Evolutionary conservation across 345 rosid species (phyloP), one percentile per base, ranked within the genome.

Genomic region (Brassica incana): DNA sequence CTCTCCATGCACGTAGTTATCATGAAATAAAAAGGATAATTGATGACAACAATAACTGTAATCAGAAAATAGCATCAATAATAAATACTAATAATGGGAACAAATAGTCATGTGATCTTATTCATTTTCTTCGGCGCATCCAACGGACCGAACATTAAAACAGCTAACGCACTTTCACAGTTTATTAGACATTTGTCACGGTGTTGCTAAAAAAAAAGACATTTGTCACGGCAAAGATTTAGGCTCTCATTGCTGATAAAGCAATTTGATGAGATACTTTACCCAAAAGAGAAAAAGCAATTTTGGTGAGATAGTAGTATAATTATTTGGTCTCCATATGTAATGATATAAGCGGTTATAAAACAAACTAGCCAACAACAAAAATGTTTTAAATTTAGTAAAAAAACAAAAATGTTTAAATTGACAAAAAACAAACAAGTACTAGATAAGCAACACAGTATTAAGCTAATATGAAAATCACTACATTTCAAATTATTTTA

Each of bases 121-220:
- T 67, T 43, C 82, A 73, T 67, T 43, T 73, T 67, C 74, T 25
- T 60, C 82, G 78, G 74, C 82, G 82, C 32, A 45, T 32, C 54
- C 40, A 67, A 73, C 78, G 78, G 82, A 79, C 43, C 23, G 45
- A 67, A 73, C 65, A 73, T 73, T 65, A 65, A 65, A 65, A 65
- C 12, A 65, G 45, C 25, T 3, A 33, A 8, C 45, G 8, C 68
- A 32, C n/a, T 35, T 16, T 65, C 11, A 65, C 68, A 15, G 43
- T 64, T 29, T 33, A 32, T 29, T 33, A 32, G 25, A 66, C 54
- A 38, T 66, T 66, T 66, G 70, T 66, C 70, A 65, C 68, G 68
- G 68, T 27, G 30, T 27, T 27, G 30, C 30, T 27, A 27, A 27
- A 27, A 27, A 27, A 27, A 27, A 65, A 32, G 25, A 66, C 54